phyloP scores from a whole-genome alignment of 1,284 basidiomycete species.

The Malassezia cuniculi region DNA sequence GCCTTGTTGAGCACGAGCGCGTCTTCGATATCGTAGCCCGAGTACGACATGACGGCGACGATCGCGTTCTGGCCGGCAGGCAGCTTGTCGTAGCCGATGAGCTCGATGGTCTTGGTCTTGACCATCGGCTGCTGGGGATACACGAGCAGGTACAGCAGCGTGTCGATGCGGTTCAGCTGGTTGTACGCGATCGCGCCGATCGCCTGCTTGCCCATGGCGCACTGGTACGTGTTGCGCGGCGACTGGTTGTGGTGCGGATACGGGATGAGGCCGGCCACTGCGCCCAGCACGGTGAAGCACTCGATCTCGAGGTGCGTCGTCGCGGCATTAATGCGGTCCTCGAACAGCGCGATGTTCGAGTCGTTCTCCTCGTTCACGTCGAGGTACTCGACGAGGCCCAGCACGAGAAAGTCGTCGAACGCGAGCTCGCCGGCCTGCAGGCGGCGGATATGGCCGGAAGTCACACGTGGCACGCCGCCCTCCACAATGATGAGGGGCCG shows the following conservation, averaged over 20 bases:
- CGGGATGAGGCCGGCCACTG: conserved; percentile 93
- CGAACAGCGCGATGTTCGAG: conserved; percentile 88
- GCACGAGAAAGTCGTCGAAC: conserved; percentile 87
- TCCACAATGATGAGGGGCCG: conserved; percentile 97
- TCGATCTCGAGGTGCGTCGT: conserved; percentile 96
- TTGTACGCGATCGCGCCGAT: conserved; percentile 99
- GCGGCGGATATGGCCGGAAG: conserved; percentile 63
- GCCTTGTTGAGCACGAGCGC: conserved; percentile 83
- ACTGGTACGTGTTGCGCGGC: conserved; percentile 93
- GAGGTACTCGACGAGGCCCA: conserved; percentile 96
- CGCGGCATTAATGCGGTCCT: conserved; percentile 61
- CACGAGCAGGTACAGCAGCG: conserved; percentile 92
- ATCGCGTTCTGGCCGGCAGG: conserved; percentile 98
- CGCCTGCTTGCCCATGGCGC: conserved; percentile 99
- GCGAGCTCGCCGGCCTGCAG: conserved; percentile 66
- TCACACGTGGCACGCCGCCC: conserved; percentile 63
- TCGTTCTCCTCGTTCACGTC: conserved; percentile 99
- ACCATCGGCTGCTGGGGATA: conserved; percentile 99
- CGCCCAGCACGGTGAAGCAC: conserved; percentile 92
- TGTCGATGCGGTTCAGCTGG: conserved; percentile 94
- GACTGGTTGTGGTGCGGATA: conserved; percentile 99
- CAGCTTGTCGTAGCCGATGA: conserved; percentile 88
- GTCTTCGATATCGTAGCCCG: conserved; percentile 99
- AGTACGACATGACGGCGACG: conserved; percentile 97
- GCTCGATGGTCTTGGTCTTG: conserved; percentile 78